Evolutionary conservation across 2,329 filamentous ascomycete species (phyloP).

Genomic region (Trichoderma sp.): DNA sequence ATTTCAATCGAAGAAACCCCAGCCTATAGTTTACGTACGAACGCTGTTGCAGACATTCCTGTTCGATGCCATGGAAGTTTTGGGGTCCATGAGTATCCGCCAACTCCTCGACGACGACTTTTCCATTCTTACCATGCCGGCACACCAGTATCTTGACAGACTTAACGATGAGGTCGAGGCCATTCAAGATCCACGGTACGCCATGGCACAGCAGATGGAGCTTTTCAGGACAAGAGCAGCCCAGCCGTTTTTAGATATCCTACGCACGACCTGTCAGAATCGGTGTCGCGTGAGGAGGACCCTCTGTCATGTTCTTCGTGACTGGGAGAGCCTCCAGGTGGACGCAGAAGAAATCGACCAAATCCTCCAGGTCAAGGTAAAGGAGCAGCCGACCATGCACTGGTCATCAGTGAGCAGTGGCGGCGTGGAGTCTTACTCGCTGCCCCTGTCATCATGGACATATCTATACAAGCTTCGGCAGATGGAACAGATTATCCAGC

Average conservation of each 20-base stretch:
- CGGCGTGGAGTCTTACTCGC: slow-evolving; percentile 57
- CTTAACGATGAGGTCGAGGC: slow-evolving; percentile 74
- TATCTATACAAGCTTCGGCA: slow-evolving; percentile 87
- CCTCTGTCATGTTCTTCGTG: slow-evolving; percentile 76
- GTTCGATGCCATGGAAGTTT: slow-evolving; percentile 66
- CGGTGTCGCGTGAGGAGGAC: slow-evolving; percentile 83
- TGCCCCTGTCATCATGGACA: slow-evolving; percentile 81
- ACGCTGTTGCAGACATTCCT: slow-evolving; percentile 74
- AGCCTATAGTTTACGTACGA: slow-evolving; percentile 79
- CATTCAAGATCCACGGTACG: slow-evolving; percentile 68
- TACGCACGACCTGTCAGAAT: slow-evolving; percentile 84
- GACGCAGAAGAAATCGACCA: slow-evolving; percentile 77
- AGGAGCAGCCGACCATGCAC: slow-evolving; percentile 57
- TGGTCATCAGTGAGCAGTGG: slow-evolving; percentile 34
- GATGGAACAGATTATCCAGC: slow-evolving; percentile 82
- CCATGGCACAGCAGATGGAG: slow-evolving; percentile 72
- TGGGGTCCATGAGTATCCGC: slow-evolving; percentile 66
- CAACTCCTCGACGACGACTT: slow-evolving; percentile 80
- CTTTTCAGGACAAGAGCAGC: slow-evolving; percentile 57
- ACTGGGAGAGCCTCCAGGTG: slow-evolving; percentile 80
- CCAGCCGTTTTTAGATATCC: slow-evolving; percentile 76
- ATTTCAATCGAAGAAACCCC: slow-evolving; percentile 75
- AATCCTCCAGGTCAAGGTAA: slow-evolving; percentile 58
- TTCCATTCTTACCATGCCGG: slow-evolving; percentile 70
- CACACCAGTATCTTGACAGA: slow-evolving; percentile 66